Percentiles rank a stretch among this genome's conserved stretches.
Evolutionary conservation across 257 asterid species (phyloP).

Genomic region (Solanum corneliomulleri): DNA sequence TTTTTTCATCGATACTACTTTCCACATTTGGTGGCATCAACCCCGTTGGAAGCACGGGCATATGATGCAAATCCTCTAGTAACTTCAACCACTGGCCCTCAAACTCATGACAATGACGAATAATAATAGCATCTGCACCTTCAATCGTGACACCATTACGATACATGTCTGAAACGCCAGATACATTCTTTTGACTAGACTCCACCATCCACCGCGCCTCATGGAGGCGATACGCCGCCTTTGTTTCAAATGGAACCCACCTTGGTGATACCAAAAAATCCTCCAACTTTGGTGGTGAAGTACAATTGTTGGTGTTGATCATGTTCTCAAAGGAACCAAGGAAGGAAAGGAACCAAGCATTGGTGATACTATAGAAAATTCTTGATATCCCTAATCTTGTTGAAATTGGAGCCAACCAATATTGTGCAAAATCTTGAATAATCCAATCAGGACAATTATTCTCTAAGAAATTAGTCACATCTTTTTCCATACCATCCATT

Average conservation of each 20-base stretch:
- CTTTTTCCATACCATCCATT: slow-evolving; percentile 11
- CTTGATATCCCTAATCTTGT: background rate
- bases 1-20: background rate
- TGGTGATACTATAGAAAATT: background rate
- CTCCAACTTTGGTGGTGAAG: slow-evolving; percentile 6
- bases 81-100: background rate
- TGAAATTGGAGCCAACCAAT: slow-evolving; percentile 20
- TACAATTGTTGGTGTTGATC: background rate
- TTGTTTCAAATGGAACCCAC: slow-evolving; percentile 21
- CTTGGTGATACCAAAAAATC: slow-evolving; percentile 10
- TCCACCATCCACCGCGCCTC: slow-evolving; percentile 1
- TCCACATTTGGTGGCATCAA: slow-evolving; percentile 21
- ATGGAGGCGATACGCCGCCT: background rate
- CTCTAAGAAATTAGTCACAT: slow-evolving; percentile 6
- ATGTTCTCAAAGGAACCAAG: background rate
- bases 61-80: background rate
- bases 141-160: background rate
- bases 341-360: background rate
- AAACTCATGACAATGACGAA: slow-evolving; percentile 3
- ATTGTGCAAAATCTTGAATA: slow-evolving; percentile 11
- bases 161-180: background rate
- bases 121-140: background rate
- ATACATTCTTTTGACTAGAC: slow-evolving; percentile 6
- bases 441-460: slow-evolving; percentile 20
- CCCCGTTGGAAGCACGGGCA: background rate